Conservation (phyloP, 1,139 yeast genomes). For the Hyphopichia buzzinii region DNA sequence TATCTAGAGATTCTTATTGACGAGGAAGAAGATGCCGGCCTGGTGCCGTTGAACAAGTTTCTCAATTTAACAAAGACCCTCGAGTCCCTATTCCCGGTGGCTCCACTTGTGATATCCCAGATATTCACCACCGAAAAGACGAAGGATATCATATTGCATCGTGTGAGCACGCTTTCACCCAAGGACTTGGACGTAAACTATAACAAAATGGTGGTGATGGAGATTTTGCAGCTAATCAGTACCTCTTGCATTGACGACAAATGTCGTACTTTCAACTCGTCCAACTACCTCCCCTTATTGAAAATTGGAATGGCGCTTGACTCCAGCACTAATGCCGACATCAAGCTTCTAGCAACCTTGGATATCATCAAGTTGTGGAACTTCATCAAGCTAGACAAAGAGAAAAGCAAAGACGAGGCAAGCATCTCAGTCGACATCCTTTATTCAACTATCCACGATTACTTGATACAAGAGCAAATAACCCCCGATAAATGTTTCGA, state of each 20-base stretch:
- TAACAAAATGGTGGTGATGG: slow-evolving; percentile 11
- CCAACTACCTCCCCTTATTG: slow-evolving; percentile 28
- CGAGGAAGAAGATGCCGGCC: slow-evolving; percentile 13
- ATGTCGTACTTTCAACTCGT: slow-evolving; percentile 32
- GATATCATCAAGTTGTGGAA: slow-evolving; percentile 46
- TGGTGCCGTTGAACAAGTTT: slow-evolving; percentile 13
- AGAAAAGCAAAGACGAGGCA: slow-evolving; percentile 14
- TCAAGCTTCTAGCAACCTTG: slow-evolving; percentile 32
- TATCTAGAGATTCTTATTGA: slow-evolving; percentile 24
- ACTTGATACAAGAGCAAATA: slow-evolving; percentile 11
- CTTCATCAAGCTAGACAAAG: slow-evolving; percentile 26
- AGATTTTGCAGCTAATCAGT: slow-evolving; percentile 25
- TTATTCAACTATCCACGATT: slow-evolving; percentile 16
- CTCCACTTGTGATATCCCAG: slow-evolving; percentile 20
- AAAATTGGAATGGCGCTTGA: slow-evolving; percentile 15
- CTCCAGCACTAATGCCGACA: slow-evolving; percentile 13
- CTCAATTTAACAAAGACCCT: slow-evolving; percentile 20
- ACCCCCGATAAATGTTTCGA: slow-evolving; percentile 12
- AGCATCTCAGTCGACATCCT: slow-evolving; percentile 18
- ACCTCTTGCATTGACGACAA: slow-evolving; percentile 37
- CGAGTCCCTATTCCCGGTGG: slow-evolving; percentile 24
- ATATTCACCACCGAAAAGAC: slow-evolving; percentile 20
- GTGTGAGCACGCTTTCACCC: slow-evolving; percentile 7
- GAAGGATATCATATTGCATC: slow-evolving; percentile 15
- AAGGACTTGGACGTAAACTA: slow-evolving; percentile 9